Evolutionary conservation across 2,329 filamentous ascomycete genomes (phyloP).

Genomic region (Colletotrichum plurivorum): DNA sequence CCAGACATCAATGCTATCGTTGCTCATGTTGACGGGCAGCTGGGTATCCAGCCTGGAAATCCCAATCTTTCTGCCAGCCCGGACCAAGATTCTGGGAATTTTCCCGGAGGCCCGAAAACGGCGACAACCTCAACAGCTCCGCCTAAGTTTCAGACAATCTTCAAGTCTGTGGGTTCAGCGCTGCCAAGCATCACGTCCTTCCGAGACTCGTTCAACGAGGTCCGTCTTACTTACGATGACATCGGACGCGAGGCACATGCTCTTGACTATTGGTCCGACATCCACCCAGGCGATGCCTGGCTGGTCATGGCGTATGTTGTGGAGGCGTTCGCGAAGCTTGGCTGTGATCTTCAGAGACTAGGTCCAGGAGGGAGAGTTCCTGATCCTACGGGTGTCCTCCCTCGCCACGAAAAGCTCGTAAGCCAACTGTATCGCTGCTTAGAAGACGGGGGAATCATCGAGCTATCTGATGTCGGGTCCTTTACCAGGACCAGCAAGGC

Average conservation of each 20-base stretch:
- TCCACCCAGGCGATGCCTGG: constrained; percentile 47
- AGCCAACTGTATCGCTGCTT: constrained; percentile 46
- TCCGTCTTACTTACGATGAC: constrained; percentile 25
- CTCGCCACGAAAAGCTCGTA: constrained; percentile 47
- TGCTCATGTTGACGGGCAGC: constrained; percentile 11
- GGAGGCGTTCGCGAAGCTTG: constrained; percentile 49
- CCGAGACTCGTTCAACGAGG: not conserved
- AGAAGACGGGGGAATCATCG: constrained; percentile 38
- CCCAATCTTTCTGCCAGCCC: not conserved
- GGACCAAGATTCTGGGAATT: too few species aligned
- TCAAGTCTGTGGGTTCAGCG: too few species aligned
- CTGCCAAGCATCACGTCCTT: constrained; percentile 4
- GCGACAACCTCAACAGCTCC: too few species aligned
- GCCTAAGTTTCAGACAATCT: too few species aligned
- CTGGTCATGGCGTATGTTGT: constrained; percentile 51
- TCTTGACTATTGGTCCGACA: constrained; percentile 45
- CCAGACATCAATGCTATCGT: constrained; percentile 7
- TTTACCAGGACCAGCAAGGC: constrained; percentile 37
- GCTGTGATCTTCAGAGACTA: constrained; percentile 44
- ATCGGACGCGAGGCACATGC: not conserved
- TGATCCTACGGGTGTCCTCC: constrained; percentile 35
- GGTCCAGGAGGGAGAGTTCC: constrained; percentile 43
- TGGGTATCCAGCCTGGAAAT: not conserved
- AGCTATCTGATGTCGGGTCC: not conserved
- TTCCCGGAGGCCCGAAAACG: too few species aligned